These are phyloP conservation scores for Umbelopsis vinacea DNA, from an alignment of 192 early-diverging fungal genomes.

Conservation along the genomic window DNA sequence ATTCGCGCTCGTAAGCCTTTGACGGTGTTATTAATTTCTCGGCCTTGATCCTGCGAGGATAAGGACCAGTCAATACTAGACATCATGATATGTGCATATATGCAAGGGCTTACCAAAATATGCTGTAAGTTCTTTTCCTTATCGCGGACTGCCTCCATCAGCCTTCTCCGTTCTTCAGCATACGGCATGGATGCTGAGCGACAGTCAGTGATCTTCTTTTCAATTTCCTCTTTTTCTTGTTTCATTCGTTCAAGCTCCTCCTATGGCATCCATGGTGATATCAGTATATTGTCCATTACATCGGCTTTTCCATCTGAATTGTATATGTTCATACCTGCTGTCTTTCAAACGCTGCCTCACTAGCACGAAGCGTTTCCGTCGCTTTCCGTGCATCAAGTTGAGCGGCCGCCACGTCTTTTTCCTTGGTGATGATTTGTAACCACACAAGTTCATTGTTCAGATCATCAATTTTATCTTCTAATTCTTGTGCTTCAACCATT, in stretches of 20 bases:
- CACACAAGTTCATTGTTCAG: conserved; percentile 79
- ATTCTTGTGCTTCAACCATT: conserved; percentile 61
- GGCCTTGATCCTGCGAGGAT: conserved; percentile 25
- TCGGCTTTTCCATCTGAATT: not conserved
- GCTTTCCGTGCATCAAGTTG: not conserved
- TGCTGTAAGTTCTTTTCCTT: conserved; percentile 50
- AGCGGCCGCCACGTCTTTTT: conserved; percentile 35
- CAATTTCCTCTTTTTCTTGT: conserved; percentile 41
- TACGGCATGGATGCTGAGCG: conserved; percentile 45
- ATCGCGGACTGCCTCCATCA: conserved; percentile 46
- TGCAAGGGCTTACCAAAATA: conserved; percentile 25
- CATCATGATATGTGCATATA: not conserved
- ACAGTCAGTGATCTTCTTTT: conserved; percentile 37
- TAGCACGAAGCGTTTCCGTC: conserved; percentile 29
- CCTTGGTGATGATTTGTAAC: conserved; percentile 68
- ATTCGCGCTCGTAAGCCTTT: conserved; percentile 7
- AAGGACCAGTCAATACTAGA: not conserved
- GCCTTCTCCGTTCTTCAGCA: conserved; percentile 53
- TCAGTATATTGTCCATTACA: not conserved
- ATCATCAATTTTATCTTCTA: conserved; percentile 55
- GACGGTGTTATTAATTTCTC: conserved; percentile 44
- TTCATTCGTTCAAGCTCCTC: not conserved
- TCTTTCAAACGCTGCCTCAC: not conserved
- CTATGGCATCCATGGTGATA: not conserved
- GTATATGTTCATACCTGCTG: conserved; percentile 2